Base-by-base conservation (phyloP, 345 rosid genomes). In the Arabis alpina region DNA sequence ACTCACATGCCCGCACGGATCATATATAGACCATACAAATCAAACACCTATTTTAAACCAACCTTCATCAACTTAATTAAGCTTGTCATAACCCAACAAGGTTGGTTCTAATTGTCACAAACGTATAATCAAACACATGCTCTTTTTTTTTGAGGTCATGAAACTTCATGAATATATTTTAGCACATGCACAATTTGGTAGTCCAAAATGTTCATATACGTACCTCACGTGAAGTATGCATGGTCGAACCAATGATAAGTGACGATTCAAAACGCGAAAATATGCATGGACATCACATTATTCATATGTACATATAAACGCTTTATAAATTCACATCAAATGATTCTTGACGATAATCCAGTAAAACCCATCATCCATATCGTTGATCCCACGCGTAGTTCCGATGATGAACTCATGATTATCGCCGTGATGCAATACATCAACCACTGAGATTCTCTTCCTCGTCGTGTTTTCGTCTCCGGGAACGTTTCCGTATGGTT, bases 291-390 rank as follows among this genome's bases (percentile, higher is more conserved):
- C 37, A 28, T 56, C 45, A 6, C 65, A 30, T 64, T 47, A 64
- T 27, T 64, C 6, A 32, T 34, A 8, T 53, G 15, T 24, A 48
- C 4, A 43, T 12, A 5, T 19, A 19, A 19, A 19, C 9, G 44
- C 65, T 56, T 48, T 6, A 9, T 37, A 14, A 43, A 19, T 32
- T 75, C 15, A 75, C 4, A 69, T 54, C 71, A 68, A 54, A 30
- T 75, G 70, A 54, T 68, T 68, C 40, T 8, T 13, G 58, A 61
- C 6, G 60, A 48, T 41, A 19, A 60, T 61, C 70, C 74, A 62
- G 65, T 54, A 14, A 30, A 48, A 62, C 2, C 70, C 60, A 54
- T 61, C 64, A 11, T 68, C 64, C 15, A 68, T 68, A 19, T 61
- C n/a, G 4, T 68, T 54, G 52, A 25, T 53, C n/a, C 34, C 62